phyloP scores from a whole-genome alignment of 306 rosid genomes.

The Chamaecrista fasciculata region DNA sequence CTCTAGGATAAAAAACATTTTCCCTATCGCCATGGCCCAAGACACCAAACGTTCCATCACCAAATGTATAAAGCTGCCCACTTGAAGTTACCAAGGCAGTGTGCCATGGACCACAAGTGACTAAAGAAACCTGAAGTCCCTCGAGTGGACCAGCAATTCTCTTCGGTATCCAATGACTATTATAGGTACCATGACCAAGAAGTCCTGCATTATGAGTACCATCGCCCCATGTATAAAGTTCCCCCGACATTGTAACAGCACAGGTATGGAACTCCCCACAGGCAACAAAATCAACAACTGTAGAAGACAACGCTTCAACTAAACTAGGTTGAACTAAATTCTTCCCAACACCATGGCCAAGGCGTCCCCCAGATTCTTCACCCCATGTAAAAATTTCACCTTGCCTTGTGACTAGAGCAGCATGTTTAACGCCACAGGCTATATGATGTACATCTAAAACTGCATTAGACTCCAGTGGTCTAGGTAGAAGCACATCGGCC shows the following conservation, averaged over 20 bases:
- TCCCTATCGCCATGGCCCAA: constrained; percentile 90
- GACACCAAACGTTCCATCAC: constrained; percentile 97
- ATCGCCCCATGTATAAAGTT: constrained; percentile 95
- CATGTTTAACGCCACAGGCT: constrained; percentile 95
- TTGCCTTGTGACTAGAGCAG: constrained; percentile 90
- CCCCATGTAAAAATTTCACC: constrained; percentile 99
- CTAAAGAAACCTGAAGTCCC: constrained; percentile 88
- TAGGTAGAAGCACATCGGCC: constrained; percentile 88
- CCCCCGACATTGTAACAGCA: constrained; percentile 92
- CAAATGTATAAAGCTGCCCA: constrained; percentile 91
- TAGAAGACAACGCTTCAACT: constrained; percentile 78
- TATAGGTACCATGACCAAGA: constrained; percentile 88
- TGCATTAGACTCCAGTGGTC: constrained; percentile 76
- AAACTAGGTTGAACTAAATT: constrained; percentile 79
- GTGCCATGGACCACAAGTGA: constrained; percentile 99
- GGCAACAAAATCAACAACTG: constrained; percentile 74
- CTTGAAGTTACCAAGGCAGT: constrained; percentile 83
- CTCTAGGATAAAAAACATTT: constrained; percentile 74
- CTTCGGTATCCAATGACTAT: constrained; percentile 97
- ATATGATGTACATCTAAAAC: constrained; percentile 86
- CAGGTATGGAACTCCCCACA: constrained; percentile 99
- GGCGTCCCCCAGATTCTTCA: constrained; percentile 99
- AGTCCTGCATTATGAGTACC: constrained; percentile 98
- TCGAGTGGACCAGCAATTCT: constrained; percentile 85
- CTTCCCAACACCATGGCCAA: constrained; percentile 94